Conservation (phyloP, 2,329 filamentous ascomycete species). For the Ceratocystis eucalypticola region DNA sequence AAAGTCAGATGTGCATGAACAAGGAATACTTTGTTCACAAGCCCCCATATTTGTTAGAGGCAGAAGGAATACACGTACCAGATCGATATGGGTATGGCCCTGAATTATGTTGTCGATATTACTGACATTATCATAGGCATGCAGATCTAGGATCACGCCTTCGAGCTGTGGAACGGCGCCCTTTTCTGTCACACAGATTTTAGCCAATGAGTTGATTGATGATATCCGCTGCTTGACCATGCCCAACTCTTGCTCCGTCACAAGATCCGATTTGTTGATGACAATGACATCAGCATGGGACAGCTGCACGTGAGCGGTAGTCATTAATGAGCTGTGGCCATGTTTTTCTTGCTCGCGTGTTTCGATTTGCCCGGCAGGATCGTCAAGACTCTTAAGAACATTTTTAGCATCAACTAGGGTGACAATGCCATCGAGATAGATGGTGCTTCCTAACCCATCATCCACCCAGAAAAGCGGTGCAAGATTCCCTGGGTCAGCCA, state of each 20-base stretch:
- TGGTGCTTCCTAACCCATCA: conserved; percentile 83
- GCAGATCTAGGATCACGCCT: conserved; percentile 74
- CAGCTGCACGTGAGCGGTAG: conserved; percentile 89
- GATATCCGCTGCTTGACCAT: conserved; percentile 55
- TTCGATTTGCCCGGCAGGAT: conserved; percentile 43
- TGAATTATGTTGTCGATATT: conserved; percentile 57
- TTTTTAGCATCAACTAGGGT: conserved; percentile 94
- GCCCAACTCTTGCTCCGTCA: conserved; percentile 55
- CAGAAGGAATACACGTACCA: conserved; percentile 38
- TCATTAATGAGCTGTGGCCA: conserved; percentile 58
- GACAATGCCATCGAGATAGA: conserved; percentile 93
- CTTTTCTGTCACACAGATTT: conserved; percentile 66
- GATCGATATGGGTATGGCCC: conserved; percentile 83
- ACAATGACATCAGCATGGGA: conserved; percentile 92
- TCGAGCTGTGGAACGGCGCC: conserved; percentile 71
- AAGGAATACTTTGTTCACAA: neutral
- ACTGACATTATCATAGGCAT: conserved; percentile 78
- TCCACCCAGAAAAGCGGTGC: conserved; percentile 97
- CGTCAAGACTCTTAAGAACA: conserved; percentile 67
- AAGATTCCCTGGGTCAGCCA: conserved; percentile 90
- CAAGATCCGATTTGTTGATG: conserved; percentile 85
- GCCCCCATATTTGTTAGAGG: neutral
- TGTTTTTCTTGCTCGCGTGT: conserved; percentile 40
- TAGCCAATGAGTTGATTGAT: conserved; percentile 82
- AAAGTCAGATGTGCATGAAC: neutral